Conservation (phyloP, 2,329 filamentous ascomycete species). For the Acrodontium crateriforme region DNA sequence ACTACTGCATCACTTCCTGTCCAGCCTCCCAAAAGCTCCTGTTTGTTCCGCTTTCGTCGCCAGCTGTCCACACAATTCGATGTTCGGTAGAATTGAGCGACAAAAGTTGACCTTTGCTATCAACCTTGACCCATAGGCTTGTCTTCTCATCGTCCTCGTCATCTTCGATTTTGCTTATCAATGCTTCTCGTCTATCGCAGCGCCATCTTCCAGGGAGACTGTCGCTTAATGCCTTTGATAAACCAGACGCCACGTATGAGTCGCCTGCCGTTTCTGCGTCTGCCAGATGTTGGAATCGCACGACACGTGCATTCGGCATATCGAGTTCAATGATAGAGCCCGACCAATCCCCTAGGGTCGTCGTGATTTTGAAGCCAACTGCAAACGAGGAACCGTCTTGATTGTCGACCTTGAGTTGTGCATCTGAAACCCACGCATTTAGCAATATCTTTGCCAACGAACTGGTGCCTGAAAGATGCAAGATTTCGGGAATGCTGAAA, state of each 20-base stretch:
- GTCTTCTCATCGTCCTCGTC: conserved; percentile 2
- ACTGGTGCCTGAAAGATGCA: no score
- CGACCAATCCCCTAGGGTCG: conserved; percentile 15
- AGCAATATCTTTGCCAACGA: no score
- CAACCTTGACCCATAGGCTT: conserved; percentile 6
- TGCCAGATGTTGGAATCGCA: conserved; percentile 4
- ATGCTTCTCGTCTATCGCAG: conserved; percentile 10
- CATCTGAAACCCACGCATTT: conserved; percentile 6
- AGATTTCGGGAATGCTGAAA: no score
- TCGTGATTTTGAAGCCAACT: conserved; percentile 11
- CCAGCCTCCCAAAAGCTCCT: conserved; percentile 7
- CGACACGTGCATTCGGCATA: neutral
- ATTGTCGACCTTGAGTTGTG: conserved; percentile 1
- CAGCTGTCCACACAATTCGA: conserved; percentile 5
- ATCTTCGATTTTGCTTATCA: conserved; percentile 6
- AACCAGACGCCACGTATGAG: conserved; percentile 4
- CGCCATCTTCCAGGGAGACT: conserved; percentile 9
- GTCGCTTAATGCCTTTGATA: conserved; percentile 6
- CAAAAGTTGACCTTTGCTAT: conserved; percentile 4
- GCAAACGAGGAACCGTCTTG: neutral
- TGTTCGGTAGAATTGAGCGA: conserved; percentile 4
- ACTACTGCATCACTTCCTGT: conserved; percentile 1
- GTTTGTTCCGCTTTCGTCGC: no score
- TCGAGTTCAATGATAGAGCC: conserved; percentile 11
- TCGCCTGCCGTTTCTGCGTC: conserved; percentile 5